Evolutionary conservation across 352 stramenopile genomes (phyloP).

Genomic region (Aphanomyces astaci): DNA sequence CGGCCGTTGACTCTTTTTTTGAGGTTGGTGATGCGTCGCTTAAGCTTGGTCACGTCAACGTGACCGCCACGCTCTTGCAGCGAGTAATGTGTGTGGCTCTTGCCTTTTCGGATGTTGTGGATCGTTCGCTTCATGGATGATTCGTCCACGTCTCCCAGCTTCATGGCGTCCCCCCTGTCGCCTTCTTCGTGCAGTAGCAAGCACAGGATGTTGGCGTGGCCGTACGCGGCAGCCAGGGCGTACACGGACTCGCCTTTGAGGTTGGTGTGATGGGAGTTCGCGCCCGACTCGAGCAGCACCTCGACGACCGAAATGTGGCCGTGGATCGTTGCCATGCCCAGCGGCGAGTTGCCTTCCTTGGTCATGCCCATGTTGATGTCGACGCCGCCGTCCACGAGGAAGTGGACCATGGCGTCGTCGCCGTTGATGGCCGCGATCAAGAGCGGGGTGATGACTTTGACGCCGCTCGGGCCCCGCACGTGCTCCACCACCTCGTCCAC

Average conservation of each 20-base stretch:
- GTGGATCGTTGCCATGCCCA: constrained; percentile 8
- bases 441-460: constrained; percentile 1
- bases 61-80: neutral
- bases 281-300: neutral
- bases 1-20: neutral
- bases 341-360: constrained; percentile 9
- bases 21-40: neutral
- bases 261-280: constrained; percentile 6
- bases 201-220: constrained; percentile 12
- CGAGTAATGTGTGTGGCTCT: neutral
- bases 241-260: constrained; percentile 9
- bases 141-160: neutral
- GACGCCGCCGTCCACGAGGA: neutral
- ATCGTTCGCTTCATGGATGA: constrained; percentile 1
- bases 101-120: constrained; percentile 10
- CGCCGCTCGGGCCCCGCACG: neutral
- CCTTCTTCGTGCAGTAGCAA: constrained; percentile 4
- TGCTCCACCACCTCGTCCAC: neutral
- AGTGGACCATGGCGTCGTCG: neutral
- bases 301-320: neutral
- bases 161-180: neutral
- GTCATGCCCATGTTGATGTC: constrained; percentile 5
- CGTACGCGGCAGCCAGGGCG: neutral
- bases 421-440: constrained; percentile 4
- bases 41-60: neutral